Conservation (phyloP, 2,329 filamentous ascomycete genomes). For the Fusarium temperatum region DNA sequence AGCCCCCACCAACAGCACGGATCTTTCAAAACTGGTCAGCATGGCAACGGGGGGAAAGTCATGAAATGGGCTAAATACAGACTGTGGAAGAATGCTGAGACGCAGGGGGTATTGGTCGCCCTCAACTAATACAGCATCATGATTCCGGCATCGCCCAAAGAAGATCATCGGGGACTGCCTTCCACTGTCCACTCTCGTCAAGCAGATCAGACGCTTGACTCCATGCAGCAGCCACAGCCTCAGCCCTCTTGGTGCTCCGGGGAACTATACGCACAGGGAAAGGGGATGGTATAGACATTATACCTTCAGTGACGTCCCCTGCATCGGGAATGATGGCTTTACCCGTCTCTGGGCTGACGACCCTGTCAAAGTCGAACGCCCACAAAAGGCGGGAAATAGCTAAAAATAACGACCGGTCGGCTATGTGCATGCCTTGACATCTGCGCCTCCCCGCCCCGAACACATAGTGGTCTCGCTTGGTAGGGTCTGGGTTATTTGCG, state of each 20-base stretch:
- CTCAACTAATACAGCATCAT: background rate
- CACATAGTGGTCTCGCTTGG: background rate
- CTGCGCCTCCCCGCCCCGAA: background rate
- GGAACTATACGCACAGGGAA: background rate
- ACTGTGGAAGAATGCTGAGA: rapidly evolving
- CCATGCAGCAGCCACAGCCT: background rate
- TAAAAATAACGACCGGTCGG: background rate
- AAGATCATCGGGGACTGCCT: background rate
- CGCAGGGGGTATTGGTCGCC: rapidly evolving
- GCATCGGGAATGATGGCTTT: background rate
- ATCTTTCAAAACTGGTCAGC: rapidly evolving
- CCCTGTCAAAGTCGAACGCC: background rate
- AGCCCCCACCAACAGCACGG: background rate
- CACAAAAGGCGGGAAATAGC: background rate
- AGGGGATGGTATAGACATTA: background rate
- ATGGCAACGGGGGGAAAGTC: rapidly evolving
- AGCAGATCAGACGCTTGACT: background rate
- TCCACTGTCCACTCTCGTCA: background rate
- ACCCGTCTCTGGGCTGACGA: background rate
- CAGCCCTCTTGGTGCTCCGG: background rate
- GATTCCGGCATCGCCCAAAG: background rate
- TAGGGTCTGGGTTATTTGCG: background rate
- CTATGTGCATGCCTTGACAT: background rate
- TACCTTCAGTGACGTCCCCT: background rate
- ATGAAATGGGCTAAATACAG: background rate